Base-by-base conservation (phyloP, 2,329 filamentous ascomycete species). In the Colletotrichum brevisporum region DNA sequence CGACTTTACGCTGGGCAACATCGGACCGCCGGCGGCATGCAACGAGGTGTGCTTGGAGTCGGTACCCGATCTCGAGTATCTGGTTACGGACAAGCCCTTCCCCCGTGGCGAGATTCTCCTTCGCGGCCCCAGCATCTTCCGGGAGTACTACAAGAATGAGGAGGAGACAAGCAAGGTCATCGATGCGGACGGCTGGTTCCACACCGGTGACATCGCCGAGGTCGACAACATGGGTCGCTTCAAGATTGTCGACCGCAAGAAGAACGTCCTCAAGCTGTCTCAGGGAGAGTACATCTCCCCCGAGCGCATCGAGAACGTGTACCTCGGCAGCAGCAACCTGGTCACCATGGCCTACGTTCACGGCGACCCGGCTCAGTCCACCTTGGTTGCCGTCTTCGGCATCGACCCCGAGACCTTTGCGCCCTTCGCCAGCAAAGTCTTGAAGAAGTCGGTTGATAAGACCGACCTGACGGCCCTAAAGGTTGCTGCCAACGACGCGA, bases 221-320 rank as follows among this genome's bases (percentile, higher is more conserved):
- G 86, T 99, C 26, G 96, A 99, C 80, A 90, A 90, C 73, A 81
- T 93, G 77, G 96, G 96, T 71, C 93, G 95, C 70, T 92, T 98
- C 85, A 91, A 89, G 81, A 97, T 99, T 81, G 92, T 99, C 75
- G 96, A 99, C 81, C 94, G 96, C 75, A 92, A 94, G 83, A 99
- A 99, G 92, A 98, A 98, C 82, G 94, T 99, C n/a, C 90, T 99
- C 78, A 99, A 99, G 88, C 89, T 99, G 64, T 91, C 95, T 0
- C 96, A 99, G 82, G 96, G 96, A 79, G 96, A 99, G 83, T 99
- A 99, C 83, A 94, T 99, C 76, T 97, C 95, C 1, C 96, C 96
- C 15, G 96, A 99, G 83, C 93, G 95, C 66, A 94, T 99, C 77
- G 96, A 99, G 85, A 98, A 97, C 79, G 92, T 97, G 43, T 97